Evolutionary conservation across 148 eudicot species (phyloP).

Genomic region (Amaranthus hypochondriacus): DNA sequence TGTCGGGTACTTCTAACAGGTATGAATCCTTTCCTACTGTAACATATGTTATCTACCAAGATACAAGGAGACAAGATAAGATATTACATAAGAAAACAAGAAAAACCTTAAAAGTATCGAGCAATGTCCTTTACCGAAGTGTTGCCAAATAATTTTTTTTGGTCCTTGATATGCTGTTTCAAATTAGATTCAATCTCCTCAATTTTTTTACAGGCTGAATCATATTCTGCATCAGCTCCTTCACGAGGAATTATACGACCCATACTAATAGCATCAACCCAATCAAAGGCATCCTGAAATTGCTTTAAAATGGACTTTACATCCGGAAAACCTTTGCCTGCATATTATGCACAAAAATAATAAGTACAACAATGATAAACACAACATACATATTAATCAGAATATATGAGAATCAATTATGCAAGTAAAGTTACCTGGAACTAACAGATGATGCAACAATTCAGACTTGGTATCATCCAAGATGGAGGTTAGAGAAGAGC

Average conservation of each 20-base stretch:
- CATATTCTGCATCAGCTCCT: conserved; percentile 81
- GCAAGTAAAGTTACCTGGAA: conserved; percentile 52
- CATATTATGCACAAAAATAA: conserved; percentile 23
- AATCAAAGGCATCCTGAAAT: conserved; percentile 87
- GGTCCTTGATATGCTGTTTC: conserved; percentile 68
- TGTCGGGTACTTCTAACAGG: conserved; percentile 88
- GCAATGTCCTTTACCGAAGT: conserved; percentile 50
- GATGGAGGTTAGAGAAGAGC: conserved; percentile 64
- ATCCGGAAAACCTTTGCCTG: conserved; percentile 82
- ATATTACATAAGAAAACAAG: conserved; percentile 8
- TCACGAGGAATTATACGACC: conserved; percentile 88
- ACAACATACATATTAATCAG: conserved; percentile 1
- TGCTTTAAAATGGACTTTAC: conserved; percentile 48
- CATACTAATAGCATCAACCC: conserved; percentile 83
- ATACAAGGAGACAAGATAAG: conserved; percentile 11
- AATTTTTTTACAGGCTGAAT: conserved; percentile 60
- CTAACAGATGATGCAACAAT: conserved; percentile 61
- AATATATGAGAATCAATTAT: not conserved
- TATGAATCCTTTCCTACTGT: conserved; percentile 83
- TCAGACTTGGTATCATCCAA: conserved; percentile 53
- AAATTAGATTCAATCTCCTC: conserved; percentile 53
- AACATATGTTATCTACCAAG: conserved; percentile 68
- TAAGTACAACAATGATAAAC: conserved; percentile 20
- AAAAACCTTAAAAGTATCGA: conserved; percentile 3
- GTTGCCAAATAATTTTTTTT: conserved; percentile 59